Evolutionary conservation across 2,329 filamentous ascomycete species (phyloP).

Genomic region (Xylogone sp.): DNA sequence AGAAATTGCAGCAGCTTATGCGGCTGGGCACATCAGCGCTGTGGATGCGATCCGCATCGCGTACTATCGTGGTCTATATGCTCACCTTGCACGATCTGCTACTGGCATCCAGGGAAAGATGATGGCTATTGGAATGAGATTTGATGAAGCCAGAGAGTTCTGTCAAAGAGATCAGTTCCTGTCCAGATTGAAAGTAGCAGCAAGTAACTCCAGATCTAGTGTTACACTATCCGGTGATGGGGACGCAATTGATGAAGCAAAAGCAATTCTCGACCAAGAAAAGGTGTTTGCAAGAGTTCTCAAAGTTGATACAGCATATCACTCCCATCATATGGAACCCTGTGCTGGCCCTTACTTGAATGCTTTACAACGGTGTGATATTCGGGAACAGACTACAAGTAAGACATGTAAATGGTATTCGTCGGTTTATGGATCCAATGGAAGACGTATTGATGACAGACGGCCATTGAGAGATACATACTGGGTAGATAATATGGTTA

Average conservation of each 20-base stretch:
- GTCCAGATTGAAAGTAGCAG: slow-evolving; percentile 7
- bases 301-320: slow-evolving; percentile 40
- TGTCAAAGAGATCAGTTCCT: slow-evolving; percentile 30
- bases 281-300: slow-evolving; percentile 30
- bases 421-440: background rate
- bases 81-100: background rate
- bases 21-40: slow-evolving; percentile 16
- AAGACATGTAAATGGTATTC: background rate
- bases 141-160: slow-evolving; percentile 2
- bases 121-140: slow-evolving; percentile 42
- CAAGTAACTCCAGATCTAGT: slow-evolving; percentile 13
- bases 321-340: slow-evolving; percentile 29
- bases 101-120: slow-evolving; percentile 38
- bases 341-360: background rate
- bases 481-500: slow-evolving; percentile 6
- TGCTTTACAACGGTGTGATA: background rate
- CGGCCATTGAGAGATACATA: slow-evolving; percentile 3
- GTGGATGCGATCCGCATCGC: slow-evolving; percentile 20
- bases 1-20: slow-evolving; percentile 26
- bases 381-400: too few species aligned
- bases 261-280: slow-evolving; percentile 2
- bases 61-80: slow-evolving; percentile 22
- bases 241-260: slow-evolving; percentile 8
- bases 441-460: background rate
- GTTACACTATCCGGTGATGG: slow-evolving; percentile 21